phyloP scores from a whole-genome alignment of 2,329 filamentous ascomycete species.

The Fusarium sp. region DNA sequence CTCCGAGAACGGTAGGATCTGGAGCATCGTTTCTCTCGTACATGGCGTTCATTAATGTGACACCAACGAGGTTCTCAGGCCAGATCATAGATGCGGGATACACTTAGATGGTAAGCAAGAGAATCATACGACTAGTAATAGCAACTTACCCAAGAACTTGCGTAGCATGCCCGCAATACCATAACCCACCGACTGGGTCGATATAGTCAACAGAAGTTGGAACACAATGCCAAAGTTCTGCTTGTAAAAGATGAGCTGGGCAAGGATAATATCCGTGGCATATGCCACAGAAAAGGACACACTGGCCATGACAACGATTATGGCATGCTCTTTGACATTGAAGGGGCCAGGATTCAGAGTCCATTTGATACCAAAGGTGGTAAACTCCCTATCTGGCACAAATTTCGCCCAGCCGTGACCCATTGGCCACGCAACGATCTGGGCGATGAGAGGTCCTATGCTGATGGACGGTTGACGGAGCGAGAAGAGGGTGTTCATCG shows the following conservation, averaged over 20 bases:
- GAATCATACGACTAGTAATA: too few relatives aligned
- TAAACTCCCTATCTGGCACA: constrained; percentile 66
- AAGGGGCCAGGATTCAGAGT: constrained; percentile 78
- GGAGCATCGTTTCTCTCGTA: constrained; percentile 71
- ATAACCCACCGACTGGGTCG: constrained; percentile 78
- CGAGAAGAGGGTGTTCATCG: constrained; percentile 75
- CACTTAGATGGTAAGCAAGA: constrained; percentile 56
- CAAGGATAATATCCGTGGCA: constrained; percentile 80
- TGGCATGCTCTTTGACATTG: constrained; percentile 78
- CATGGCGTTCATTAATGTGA: constrained; percentile 79
- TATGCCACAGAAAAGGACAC: constrained; percentile 80
- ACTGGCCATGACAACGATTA: constrained; percentile 80
- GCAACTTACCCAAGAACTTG: constrained; percentile 69
- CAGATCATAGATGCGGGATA: constrained; percentile 82
- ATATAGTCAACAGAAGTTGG: constrained; percentile 76
- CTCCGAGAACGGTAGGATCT: constrained; percentile 71
- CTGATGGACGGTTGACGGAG: constrained; percentile 73
- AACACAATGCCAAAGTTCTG: constrained; percentile 77
- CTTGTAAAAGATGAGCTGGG: constrained; percentile 80
- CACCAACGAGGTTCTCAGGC: constrained; percentile 76
- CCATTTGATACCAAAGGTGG: constrained; percentile 68
- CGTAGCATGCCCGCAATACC: constrained; percentile 78
- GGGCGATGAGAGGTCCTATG: constrained; percentile 72
- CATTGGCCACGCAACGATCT: constrained; percentile 75
- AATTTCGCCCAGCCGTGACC: constrained; percentile 73